Evolutionary conservation across 208 protist genomes (phyloP).

Genomic region (Borovskyia barvae): DNA sequence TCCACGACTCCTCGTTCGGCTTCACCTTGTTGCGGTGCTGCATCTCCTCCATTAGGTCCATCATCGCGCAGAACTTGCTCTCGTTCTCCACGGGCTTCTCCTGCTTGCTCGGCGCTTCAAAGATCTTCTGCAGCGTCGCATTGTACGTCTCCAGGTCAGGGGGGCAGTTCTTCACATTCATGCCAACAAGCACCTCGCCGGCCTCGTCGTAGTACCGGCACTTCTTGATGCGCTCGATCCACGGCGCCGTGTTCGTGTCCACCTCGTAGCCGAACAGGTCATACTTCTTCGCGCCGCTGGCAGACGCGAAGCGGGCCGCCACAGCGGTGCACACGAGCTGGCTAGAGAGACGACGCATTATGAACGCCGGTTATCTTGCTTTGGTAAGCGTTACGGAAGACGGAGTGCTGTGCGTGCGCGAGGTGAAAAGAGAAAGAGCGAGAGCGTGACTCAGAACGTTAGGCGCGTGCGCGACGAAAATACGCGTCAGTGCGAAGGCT

Average conservation of each 20-base stretch:
- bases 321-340: conserved; percentile 53
- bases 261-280: conserved; percentile 89
- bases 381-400: too few relatives aligned
- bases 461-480: too few relatives aligned
- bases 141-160: conserved; percentile 89
- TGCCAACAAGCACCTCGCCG: conserved; percentile 85
- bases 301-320: conserved; percentile 43
- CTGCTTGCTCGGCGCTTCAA: conserved; percentile 72
- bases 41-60: conserved; percentile 91
- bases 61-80: conserved; percentile 90
- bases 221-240: conserved; percentile 83
- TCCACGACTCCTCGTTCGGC: conserved; percentile 85
- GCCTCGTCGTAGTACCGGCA: conserved; percentile 88
- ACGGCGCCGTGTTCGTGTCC: conserved; percentile 78
- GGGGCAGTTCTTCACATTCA: conserved; percentile 91
- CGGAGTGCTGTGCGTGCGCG: too few relatives aligned
- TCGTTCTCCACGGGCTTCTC: conserved; percentile 67
- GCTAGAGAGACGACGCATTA: conserved; percentile 74
- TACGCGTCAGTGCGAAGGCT: too few relatives aligned
- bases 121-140: conserved; percentile 80
- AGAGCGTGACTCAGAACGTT: too few relatives aligned
- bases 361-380: too few relatives aligned
- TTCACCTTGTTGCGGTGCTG: conserved; percentile 86
- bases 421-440: too few relatives aligned
- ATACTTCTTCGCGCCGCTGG: conserved; percentile 69